These are phyloP conservation scores for Pseudocercospora ulei DNA, from an alignment of 2,329 filamentous ascomycete species.

Conservation along the genomic window DNA sequence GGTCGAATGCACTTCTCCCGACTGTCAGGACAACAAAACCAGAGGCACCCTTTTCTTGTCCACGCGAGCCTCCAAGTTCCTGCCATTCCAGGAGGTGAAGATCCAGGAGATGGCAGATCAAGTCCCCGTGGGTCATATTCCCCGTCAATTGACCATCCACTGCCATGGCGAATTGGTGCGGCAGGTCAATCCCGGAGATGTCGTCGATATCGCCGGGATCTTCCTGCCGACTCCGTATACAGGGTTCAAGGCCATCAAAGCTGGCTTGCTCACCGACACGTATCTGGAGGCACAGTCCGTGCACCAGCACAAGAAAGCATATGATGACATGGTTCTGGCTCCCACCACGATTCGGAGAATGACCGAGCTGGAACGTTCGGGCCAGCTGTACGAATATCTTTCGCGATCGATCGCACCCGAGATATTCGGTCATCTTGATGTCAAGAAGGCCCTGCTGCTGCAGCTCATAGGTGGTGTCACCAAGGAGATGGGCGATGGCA, in stretches of 20 bases:
- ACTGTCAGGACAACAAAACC: constrained; percentile 80
- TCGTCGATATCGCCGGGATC: constrained; percentile 87
- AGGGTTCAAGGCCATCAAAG: constrained; percentile 95
- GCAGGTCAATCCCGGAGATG: constrained; percentile 83
- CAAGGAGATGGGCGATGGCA: constrained; percentile 94
- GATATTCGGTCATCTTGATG: constrained; percentile 91
- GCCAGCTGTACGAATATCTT: constrained; percentile 90
- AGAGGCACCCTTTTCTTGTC: constrained; percentile 91
- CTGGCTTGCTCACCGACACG: constrained; percentile 91
- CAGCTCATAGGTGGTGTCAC: constrained; percentile 91
- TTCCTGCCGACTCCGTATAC: constrained; percentile 97
- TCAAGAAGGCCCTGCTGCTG: constrained; percentile 94
- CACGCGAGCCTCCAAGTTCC: constrained; percentile 90
- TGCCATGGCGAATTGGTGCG: constrained; percentile 80
- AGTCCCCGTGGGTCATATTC: constrained; percentile 95
- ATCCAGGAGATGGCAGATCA: constrained; percentile 99
- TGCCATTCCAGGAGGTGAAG: constrained; percentile 97
- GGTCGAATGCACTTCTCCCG: constrained; percentile 74
- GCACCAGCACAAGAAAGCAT: constrained; percentile 94
- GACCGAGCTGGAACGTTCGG: constrained; percentile 70
- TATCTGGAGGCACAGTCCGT: constrained; percentile 93
- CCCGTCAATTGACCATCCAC: constrained; percentile 76
- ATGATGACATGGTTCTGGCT: constrained; percentile 82
- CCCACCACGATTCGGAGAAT: constrained; percentile 71
- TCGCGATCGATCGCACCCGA: constrained; percentile 94